Base-by-base conservation (phyloP, 2,329 filamentous ascomycete genomes). In the Colletotrichum lindemuthianum region DNA sequence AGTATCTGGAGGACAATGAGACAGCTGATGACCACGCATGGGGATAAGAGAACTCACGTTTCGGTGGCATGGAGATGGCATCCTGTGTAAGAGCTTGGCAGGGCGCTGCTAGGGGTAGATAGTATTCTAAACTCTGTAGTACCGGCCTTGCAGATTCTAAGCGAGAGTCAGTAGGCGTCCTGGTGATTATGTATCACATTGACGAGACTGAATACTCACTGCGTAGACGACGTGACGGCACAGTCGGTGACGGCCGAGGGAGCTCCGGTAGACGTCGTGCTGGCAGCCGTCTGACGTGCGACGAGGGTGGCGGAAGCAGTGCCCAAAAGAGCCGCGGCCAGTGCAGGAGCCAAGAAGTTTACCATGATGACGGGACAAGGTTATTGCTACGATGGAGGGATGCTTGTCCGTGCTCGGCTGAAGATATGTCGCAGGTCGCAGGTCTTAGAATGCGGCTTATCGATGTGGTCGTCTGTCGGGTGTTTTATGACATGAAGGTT, bases 11-110 rank as follows among this genome's bases (percentile, higher is more conserved):
- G 12, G 53, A 8, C 5, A 9, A 44, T 67, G 39, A 69, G 48
- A 34, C 15, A 36, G 12, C 15, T 2, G 5, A 24, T 15, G 0
- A 24, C 33, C 24, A 13, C 48, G 24, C 1, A 16, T 6, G 0
- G 13, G 0, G 6, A 11, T 11, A 11, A 52, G 1, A 13, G 13
- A 2, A 13, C 80, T 72, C 75, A 88, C 84, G 77, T 78, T 44
- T 85, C 78, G 10, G 69, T 70, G 2, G 77, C 83, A 70, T 89
- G 84, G 0, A 72, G 69, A 70, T 90, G 87, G 65, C 88, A 81
- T 12, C 71, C 76, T 0, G 76, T 78, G 67, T 78, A 80, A 3
- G 70, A 71, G 10, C 73, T 70, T 1, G 76, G 73, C 6, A 76
- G 65, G 2, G 69, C 66, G 13, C 65, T 65, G 6, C 60, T 59